phyloP scores from a whole-genome alignment of 371 early-diverging fungal genomes.

The Coemansia sp. region DNA sequence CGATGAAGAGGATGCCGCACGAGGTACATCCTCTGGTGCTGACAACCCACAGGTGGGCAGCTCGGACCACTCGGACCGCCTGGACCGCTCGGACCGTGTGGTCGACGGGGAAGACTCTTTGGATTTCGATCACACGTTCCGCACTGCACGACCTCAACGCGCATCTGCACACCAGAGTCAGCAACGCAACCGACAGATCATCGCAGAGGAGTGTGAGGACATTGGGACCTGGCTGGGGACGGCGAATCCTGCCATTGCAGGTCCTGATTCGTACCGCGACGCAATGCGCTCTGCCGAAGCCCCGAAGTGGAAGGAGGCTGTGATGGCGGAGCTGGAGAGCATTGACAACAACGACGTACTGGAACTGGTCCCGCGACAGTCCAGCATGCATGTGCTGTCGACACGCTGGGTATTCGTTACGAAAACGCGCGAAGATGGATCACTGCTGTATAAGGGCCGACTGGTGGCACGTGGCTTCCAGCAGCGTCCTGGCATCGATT shows the following conservation, averaged over 20 bases:
- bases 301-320: conserved; percentile 23
- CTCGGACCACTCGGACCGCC: too few species aligned
- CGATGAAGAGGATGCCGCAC: too few species aligned
- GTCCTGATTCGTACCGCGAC: conserved; percentile 3
- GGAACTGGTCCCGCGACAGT: conserved; percentile 10
- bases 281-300: conserved; percentile 8
- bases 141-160: too few species aligned
- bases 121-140: too few species aligned
- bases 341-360: conserved; percentile 16
- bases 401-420: conserved; percentile 39
- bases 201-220: too few species aligned
- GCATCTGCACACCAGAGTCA: too few species aligned
- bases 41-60: too few species aligned
- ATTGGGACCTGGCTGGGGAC: too few species aligned
- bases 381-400: conserved; percentile 8
- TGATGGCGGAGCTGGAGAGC: conserved; percentile 20
- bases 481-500: conserved; percentile 44
- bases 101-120: too few species aligned
- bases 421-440: conserved; percentile 27
- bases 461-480: conserved; percentile 49
- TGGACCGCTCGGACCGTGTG: too few species aligned
- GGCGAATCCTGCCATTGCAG: background rate
- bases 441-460: conserved; percentile 42
- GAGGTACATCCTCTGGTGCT: too few species aligned
- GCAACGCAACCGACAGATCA: too few species aligned